These are phyloP conservation scores for Arctium minus DNA, from an alignment of 129 eudicot species.

Conservation along the genomic window DNA sequence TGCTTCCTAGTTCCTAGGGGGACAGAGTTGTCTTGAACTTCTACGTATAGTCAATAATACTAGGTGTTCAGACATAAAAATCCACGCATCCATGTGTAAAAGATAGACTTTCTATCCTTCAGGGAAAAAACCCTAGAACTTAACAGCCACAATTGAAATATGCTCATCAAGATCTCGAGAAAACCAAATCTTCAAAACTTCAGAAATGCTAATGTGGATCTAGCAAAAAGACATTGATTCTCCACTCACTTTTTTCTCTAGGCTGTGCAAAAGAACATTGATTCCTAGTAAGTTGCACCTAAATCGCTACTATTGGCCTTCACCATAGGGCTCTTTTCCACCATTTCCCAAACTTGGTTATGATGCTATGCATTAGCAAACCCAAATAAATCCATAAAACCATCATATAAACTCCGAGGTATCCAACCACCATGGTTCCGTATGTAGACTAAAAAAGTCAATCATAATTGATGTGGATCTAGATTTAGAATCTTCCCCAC, in stretches of 20 bases:
- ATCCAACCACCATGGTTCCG: neutral
- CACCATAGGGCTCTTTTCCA: neutral
- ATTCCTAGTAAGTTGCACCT: neutral
- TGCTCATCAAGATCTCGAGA: neutral
- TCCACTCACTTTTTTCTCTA: neutral
- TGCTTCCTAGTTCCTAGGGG: neutral
- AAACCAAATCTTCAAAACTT: too few species aligned
- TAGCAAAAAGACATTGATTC: neutral
- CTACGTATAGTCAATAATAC: neutral
- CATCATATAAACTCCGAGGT: neutral
- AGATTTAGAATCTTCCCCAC: neutral
- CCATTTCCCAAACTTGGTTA: neutral
- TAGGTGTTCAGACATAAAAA: neutral
- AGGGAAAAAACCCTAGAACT: neutral
- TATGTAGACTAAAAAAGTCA: neutral
- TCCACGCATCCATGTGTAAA: neutral
- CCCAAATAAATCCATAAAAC: neutral
- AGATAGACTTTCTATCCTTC: neutral
- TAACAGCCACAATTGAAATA: neutral
- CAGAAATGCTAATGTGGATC: neutral
- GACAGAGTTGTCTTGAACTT: neutral
- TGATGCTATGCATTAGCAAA: neutral
- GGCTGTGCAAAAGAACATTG: neutral
- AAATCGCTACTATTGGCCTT: too few species aligned
- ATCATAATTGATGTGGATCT: neutral